Conservation (phyloP, 768 basidiomycete species). For the Lactarius quietus region DNA sequence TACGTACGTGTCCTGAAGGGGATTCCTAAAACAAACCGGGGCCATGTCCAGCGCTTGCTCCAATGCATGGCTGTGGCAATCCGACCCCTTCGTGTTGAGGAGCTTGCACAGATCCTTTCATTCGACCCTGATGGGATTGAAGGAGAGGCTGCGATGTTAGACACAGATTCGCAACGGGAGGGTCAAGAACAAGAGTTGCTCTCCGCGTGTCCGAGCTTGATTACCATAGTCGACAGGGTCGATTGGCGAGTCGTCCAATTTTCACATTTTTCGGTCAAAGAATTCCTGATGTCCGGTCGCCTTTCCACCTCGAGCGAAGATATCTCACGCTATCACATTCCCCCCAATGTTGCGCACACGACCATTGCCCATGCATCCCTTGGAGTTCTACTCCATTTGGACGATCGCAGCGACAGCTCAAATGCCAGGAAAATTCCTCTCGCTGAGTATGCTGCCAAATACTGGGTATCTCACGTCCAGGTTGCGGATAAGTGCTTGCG, state of each 20-base stretch:
- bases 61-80: neutral
- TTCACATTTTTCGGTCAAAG: neutral
- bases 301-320: neutral
- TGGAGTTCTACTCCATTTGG: neutral
- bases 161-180: neutral
- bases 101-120: neutral
- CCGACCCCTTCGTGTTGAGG: neutral
- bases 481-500: neutral
- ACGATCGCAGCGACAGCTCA: neutral
- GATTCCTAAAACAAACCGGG: neutral
- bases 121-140: neutral
- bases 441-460: neutral
- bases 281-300: neutral
- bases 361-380: neutral
- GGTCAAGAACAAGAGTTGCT: neutral
- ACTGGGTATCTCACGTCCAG: neutral
- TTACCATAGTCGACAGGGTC: neutral
- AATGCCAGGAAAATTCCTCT: neutral
- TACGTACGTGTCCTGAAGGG: neutral
- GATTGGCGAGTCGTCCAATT: neutral
- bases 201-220: neutral
- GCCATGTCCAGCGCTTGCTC: neutral
- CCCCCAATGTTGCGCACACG: neutral
- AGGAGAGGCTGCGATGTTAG: neutral
- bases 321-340: neutral